Percentiles rank a stretch among this genome's conserved stretches.
These are phyloP conservation scores for Phytophthora capsici DNA, from an alignment of 352 stramenopile genomes.

Conservation along the genomic window DNA sequence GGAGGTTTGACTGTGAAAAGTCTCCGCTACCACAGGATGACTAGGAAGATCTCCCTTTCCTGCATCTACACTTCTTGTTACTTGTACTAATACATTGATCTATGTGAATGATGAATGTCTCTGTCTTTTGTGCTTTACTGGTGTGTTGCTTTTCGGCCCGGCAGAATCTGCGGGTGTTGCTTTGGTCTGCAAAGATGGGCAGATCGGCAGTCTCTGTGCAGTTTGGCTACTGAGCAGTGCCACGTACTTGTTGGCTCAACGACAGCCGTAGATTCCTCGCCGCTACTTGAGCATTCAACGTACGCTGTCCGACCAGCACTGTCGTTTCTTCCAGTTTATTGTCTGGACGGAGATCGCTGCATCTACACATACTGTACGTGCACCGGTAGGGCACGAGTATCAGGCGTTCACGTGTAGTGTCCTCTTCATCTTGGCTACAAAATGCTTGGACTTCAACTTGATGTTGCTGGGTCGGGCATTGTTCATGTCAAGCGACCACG, in stretches of 20 bases:
- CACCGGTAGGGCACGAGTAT: no score
- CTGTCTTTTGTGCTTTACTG: neutral
- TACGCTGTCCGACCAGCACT: constrained; percentile 15
- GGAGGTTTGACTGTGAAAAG: no score
- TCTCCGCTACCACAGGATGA: neutral
- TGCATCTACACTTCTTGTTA: no score
- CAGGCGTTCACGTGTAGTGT: neutral
- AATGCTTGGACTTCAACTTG: constrained; percentile 3
- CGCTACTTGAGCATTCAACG: constrained; percentile 17
- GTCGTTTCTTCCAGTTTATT: constrained; percentile 1
- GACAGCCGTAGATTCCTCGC: constrained; percentile 19
- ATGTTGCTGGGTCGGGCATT: neutral
- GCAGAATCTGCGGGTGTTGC: constrained; percentile 29
- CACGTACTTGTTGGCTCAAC: constrained; percentile 9
- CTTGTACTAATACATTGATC: neutral
- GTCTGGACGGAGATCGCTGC: neutral
- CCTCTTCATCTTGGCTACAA: neutral
- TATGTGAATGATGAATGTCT: neutral
- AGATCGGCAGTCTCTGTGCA: constrained; percentile 17
- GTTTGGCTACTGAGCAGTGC: constrained; percentile 14
- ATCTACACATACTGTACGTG: neutral
- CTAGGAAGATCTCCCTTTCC: neutral
- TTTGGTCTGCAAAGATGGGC: constrained; percentile 23
- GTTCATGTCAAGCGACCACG: constrained; percentile 1
- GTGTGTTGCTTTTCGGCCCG: neutral